These are phyloP conservation scores for Cryptococcus sp. DNA, from an alignment of 1,284 basidiomycete genomes.

Conservation along the genomic window DNA sequence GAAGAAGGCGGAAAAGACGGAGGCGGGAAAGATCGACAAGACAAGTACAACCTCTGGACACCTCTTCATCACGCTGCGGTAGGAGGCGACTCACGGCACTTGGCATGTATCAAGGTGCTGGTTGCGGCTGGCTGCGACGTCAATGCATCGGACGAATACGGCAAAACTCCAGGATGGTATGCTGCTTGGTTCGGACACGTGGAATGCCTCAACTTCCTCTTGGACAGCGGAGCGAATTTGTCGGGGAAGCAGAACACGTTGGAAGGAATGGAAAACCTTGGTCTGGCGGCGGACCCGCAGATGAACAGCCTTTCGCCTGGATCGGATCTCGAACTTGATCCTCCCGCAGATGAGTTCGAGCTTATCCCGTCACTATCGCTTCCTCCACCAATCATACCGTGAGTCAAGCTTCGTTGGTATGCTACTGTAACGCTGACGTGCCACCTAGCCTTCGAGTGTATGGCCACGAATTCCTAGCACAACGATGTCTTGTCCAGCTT, in stretches of 20 bases:
- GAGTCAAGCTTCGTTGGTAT: constrained; percentile 15
- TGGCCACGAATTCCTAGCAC: constrained; percentile 66
- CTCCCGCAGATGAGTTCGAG: constrained; percentile 60
- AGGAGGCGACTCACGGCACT: constrained; percentile 65
- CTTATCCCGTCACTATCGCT: constrained; percentile 90
- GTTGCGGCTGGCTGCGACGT: constrained; percentile 77
- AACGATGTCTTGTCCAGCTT: constrained; percentile 82
- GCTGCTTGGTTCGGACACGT: constrained; percentile 98
- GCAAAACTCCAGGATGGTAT: constrained; percentile 85
- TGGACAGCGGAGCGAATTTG: constrained; percentile 58
- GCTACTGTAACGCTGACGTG: neutral
- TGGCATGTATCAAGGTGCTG: constrained; percentile 73
- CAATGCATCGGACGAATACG: constrained; percentile 78
- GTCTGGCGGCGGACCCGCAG: constrained; percentile 49
- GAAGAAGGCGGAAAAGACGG: constrained; percentile 56
- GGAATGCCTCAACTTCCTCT: constrained; percentile 71
- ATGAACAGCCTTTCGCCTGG: constrained; percentile 52
- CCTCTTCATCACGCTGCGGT: constrained; percentile 95
- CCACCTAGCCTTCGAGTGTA: constrained; percentile 47
- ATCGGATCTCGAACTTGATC: constrained; percentile 66
- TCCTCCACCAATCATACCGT: constrained; percentile 96
- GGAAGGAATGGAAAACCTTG: constrained; percentile 47
- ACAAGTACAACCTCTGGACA: constrained; percentile 98
- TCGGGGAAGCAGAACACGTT: constrained; percentile 34
- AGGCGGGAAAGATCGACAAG: constrained; percentile 78